Base-by-base conservation (phyloP, 2,329 filamentous ascomycete species). In the Penicillium glabrum region DNA sequence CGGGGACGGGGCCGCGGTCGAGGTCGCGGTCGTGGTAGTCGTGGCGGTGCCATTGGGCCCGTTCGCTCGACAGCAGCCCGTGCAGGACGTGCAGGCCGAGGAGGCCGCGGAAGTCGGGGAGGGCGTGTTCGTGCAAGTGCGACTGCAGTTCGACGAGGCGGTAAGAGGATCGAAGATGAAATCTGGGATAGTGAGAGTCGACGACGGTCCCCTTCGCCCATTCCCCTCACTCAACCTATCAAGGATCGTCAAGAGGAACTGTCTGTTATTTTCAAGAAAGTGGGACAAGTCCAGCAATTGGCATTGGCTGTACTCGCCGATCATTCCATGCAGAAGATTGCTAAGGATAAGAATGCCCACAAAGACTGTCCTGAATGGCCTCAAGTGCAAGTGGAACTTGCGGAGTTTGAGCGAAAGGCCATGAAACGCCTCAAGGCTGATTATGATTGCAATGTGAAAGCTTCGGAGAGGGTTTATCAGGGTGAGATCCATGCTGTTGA, bases 201-300 rank as follows among this genome's bases (percentile, higher is more conserved):
- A 33, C 64, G 67, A 45, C 67, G 67, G 21, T 72, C 74, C 16
- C 72, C 73, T 16, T 74, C 73, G 2, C 72, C 73, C 6, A 71
- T 66, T 59, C 68, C 70, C 54, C 63, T 70, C 39, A 70, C 75
- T 39, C 68, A 75, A 60, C 69, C 72, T 35, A 69, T 78, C 24
- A 72, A 73, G 53, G 68, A 74, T 43, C 72, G 77, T 10, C 75
- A 79, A 63, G 71, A 72, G 16, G 75, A 79, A 57, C 57, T 80
- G 37, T 74, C 76, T 44, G 69, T 70, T 27, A 69, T 74, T 9
- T 80, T 76, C 59, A 76, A 72, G 56, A 72, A 69, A 49, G 70
- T 80, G 13, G 76, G 73, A 26, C 66, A 70, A 23, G 74, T 72
- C 5, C 77, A 80, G 56, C 65, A 71, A 49, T 61, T 77, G 29